A percentile compares a stretch with the other conserved stretches of the same genome.
Conservation (phyloP, 2,329 filamentous ascomycete genomes). For the Aspergillus sp. region DNA sequence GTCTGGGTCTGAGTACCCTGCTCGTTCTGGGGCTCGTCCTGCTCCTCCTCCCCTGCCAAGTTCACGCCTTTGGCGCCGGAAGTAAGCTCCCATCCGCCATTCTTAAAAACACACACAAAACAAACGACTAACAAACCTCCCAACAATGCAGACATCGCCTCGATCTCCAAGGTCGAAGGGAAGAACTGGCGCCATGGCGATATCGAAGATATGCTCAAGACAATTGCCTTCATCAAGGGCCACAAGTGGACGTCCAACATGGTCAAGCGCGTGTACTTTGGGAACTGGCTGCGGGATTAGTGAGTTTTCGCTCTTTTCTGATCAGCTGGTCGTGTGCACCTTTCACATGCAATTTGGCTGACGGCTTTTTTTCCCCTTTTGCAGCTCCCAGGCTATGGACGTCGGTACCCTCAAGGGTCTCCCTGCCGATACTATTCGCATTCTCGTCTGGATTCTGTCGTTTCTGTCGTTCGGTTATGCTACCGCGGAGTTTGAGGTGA, state of each 20-base stretch:
- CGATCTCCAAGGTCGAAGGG: constrained; percentile 55
- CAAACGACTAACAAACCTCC: constrained; percentile 16
- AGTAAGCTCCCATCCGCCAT: constrained; percentile 36
- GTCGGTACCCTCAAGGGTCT: constrained; percentile 79
- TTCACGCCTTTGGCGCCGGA: constrained; percentile 51
- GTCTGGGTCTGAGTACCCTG: constrained; percentile 36
- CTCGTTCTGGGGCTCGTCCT: constrained; percentile 43
- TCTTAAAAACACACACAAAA: not conserved
- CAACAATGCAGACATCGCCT: constrained; percentile 47
- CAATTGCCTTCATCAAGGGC: constrained; percentile 74
- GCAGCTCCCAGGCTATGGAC: constrained; percentile 74
- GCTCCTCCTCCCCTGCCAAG: constrained; percentile 43
- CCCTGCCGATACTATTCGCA: constrained; percentile 76
- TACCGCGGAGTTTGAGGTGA: constrained; percentile 85
- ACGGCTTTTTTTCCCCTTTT: constrained; percentile 7
- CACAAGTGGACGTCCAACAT: constrained; percentile 85
- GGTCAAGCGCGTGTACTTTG: constrained; percentile 79
- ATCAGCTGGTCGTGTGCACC: too few species aligned
- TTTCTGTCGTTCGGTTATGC: constrained; percentile 84
- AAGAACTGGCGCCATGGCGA: constrained; percentile 64
- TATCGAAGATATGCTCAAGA: constrained; percentile 81
- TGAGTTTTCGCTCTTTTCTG: constrained; percentile 28
- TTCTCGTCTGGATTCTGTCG: constrained; percentile 80
- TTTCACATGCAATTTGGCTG: not conserved
- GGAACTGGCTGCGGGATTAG: constrained; percentile 86